Conservation (phyloP, 805 yeast genomes). For the Wickerhamiella nectarea region DNA sequence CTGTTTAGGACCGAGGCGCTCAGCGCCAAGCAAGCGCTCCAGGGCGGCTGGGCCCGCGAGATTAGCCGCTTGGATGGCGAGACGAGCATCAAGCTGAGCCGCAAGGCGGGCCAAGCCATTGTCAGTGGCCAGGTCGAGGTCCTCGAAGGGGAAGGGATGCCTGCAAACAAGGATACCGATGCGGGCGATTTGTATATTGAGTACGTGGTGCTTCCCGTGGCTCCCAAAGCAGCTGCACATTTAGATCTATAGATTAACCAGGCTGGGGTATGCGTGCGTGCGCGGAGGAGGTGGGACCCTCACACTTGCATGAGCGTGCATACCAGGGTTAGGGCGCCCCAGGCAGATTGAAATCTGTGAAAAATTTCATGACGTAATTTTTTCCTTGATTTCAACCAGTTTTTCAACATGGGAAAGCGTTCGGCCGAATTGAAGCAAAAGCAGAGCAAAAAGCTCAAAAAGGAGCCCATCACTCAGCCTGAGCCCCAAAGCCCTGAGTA, state of each 20-base stretch:
- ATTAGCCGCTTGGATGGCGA: slow-evolving; percentile 55
- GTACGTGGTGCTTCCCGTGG: slow-evolving; percentile 25
- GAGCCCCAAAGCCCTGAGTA: background rate
- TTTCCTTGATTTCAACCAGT: too few relatives aligned
- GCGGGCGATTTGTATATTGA: slow-evolving; percentile 38
- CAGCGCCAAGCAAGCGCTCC: slow-evolving; percentile 52
- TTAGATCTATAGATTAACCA: background rate
- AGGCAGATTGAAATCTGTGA: background rate
- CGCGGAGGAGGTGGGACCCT: too few relatives aligned
- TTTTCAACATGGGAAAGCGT: slow-evolving; percentile 9
- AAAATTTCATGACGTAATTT: slow-evolving; percentile 3
- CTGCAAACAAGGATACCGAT: slow-evolving; percentile 35
- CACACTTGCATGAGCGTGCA: too few relatives aligned
- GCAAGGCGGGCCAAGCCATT: slow-evolving; percentile 41
- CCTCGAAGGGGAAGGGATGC: slow-evolving; percentile 77
- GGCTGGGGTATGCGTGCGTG: too few relatives aligned
- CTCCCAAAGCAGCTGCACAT: background rate
- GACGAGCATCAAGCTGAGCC: slow-evolving; percentile 34
- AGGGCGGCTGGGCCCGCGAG: slow-evolving; percentile 69
- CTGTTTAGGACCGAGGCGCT: slow-evolving; percentile 73
- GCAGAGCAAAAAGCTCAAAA: slow-evolving; percentile 22
- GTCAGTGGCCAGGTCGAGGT: slow-evolving; percentile 59
- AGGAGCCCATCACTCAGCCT: slow-evolving; percentile 8
- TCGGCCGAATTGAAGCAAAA: slow-evolving; percentile 21
- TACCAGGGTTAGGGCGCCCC: background rate